These are phyloP conservation scores for Ceratobasidium sp. DNA, from an alignment of 1,284 basidiomycete genomes.

Conservation along the genomic window DNA sequence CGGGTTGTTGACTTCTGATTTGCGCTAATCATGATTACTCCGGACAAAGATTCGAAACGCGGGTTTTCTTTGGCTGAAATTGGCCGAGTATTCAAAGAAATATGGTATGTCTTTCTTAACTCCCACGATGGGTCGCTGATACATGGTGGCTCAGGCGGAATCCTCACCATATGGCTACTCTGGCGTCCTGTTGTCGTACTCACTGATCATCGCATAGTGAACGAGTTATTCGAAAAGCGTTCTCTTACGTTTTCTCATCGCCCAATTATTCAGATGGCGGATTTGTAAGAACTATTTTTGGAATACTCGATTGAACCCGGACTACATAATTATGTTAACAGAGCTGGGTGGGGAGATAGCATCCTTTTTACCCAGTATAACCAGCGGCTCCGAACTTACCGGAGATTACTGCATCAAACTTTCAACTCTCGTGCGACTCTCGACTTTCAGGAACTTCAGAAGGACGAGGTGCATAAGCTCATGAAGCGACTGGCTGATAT, in stretches of 20 bases:
- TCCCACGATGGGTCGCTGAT: not conserved
- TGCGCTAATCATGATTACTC: no score
- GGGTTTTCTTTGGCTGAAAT: constrained; percentile 22
- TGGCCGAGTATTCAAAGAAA: constrained; percentile 14
- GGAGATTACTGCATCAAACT: constrained; percentile 38
- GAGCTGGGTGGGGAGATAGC: constrained; percentile 31
- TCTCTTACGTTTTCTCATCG: constrained; percentile 22
- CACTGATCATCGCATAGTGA: not conserved
- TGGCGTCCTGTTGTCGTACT: constrained; percentile 16
- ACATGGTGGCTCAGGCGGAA: constrained; percentile 5
- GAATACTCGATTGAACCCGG: not conserved
- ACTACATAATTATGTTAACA: not conserved
- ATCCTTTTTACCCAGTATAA: constrained; percentile 36
- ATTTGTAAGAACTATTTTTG: not conserved
- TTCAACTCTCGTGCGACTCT: constrained; percentile 33
- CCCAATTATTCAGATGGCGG: constrained; percentile 19
- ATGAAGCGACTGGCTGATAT: constrained; percentile 27
- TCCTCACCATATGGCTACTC: constrained; percentile 16
- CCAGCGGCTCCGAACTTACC: constrained; percentile 35
- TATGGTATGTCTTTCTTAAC: constrained; percentile 7
- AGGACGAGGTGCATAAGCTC: constrained; percentile 19
- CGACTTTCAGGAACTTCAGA: constrained; percentile 38
- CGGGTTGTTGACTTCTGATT: no score
- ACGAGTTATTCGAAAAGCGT: constrained; percentile 33
- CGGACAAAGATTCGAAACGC: constrained; percentile 17